A percentile compares a stretch with the other conserved stretches of the same genome.
These are phyloP conservation scores for Apophysomyces sp. DNA, from an alignment of 371 early-diverging fungal species.

Conservation along the genomic window DNA sequence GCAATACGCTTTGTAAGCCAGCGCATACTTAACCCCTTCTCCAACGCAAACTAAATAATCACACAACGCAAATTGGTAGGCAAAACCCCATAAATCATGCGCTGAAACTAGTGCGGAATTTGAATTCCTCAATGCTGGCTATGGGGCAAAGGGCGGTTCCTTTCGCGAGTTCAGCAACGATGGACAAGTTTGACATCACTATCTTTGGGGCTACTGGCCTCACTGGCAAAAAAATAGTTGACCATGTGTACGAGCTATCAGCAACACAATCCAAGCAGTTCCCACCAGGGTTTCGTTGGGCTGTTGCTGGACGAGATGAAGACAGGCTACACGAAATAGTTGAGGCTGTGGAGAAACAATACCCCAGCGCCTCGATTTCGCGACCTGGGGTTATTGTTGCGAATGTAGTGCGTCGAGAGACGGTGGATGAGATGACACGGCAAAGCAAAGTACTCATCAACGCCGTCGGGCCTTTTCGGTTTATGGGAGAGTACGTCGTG, in stretches of 20 bases:
- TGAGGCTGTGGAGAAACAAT: slow-evolving; percentile 13
- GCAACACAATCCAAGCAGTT: slow-evolving; percentile 15
- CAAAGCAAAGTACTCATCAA: slow-evolving; percentile 71
- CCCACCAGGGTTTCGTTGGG: slow-evolving; percentile 44
- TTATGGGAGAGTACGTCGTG: slow-evolving; percentile 81
- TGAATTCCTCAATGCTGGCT: too few relatives aligned
- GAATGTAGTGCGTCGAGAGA: slow-evolving; percentile 51
- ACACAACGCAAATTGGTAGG: too few relatives aligned
- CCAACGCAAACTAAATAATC: too few relatives aligned
- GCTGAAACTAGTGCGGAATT: too few relatives aligned
- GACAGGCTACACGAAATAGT: slow-evolving; percentile 42
- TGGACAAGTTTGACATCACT: slow-evolving; percentile 51
- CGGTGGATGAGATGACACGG: slow-evolving; percentile 54
- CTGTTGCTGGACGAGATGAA: slow-evolving; percentile 68
- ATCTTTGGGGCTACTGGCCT: slow-evolving; percentile 89
- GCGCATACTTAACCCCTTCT: too few relatives aligned
- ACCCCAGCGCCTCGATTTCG: slow-evolving; percentile 16
- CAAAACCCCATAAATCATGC: too few relatives aligned
- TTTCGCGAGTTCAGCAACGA: neutral
- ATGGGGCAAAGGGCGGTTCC: too few relatives aligned
- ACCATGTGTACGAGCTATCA: slow-evolving; percentile 54
- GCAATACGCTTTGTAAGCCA: too few relatives aligned
- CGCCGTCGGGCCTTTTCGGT: slow-evolving; percentile 86
- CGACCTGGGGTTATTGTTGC: slow-evolving; percentile 61
- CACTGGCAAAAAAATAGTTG: slow-evolving; percentile 77